Evolutionary conservation across 2,329 filamentous ascomycete species (phyloP).

Genomic region (Rugonectria rugulosa): DNA sequence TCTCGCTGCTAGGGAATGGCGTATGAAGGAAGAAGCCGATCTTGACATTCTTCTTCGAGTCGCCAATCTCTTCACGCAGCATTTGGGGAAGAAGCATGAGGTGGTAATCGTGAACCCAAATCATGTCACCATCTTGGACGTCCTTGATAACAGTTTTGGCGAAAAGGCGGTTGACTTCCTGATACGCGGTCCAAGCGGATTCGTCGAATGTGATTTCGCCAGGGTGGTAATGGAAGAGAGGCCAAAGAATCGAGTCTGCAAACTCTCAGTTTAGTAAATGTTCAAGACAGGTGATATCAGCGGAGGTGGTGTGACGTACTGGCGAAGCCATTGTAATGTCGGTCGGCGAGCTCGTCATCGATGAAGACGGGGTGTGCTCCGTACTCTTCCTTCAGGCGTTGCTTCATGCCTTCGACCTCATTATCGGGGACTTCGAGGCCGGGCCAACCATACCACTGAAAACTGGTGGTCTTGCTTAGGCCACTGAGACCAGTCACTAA

Average conservation of each 20-base stretch:
- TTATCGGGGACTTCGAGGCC: conserved; percentile 89
- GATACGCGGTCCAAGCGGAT: conserved; percentile 90
- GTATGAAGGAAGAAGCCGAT: conserved; percentile 99
- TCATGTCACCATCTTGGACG: conserved; percentile 89
- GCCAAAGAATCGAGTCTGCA: conserved; percentile 95
- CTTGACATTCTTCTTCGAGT: conserved; percentile 87
- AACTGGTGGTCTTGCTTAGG: conserved; percentile 88
- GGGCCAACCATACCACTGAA: conserved; percentile 99
- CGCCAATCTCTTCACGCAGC: conserved; percentile 87
- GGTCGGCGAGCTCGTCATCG: conserved; percentile 90
- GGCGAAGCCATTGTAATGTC: conserved; percentile 97
- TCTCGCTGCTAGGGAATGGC: conserved; percentile 95
- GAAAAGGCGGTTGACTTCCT: conserved; percentile 91
- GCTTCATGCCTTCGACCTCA: conserved; percentile 77
- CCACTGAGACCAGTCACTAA: conserved; percentile 94
- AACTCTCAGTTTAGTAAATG: conserved; percentile 14
- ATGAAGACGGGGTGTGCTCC: conserved; percentile 92
- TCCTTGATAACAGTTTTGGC: conserved; percentile 87
- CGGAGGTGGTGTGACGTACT: conserved; percentile 64
- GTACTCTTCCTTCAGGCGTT: conserved; percentile 85
- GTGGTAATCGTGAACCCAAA: conserved; percentile 99
- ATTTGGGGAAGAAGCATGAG: conserved; percentile 96
- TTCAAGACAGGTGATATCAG: too few relatives aligned
- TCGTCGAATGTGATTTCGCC: conserved; percentile 99
- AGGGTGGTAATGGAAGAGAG: conserved; percentile 97